These are phyloP conservation scores for Pyrenophora teres DNA, from an alignment of 2,329 filamentous ascomycete genomes.

Conservation along the genomic window DNA sequence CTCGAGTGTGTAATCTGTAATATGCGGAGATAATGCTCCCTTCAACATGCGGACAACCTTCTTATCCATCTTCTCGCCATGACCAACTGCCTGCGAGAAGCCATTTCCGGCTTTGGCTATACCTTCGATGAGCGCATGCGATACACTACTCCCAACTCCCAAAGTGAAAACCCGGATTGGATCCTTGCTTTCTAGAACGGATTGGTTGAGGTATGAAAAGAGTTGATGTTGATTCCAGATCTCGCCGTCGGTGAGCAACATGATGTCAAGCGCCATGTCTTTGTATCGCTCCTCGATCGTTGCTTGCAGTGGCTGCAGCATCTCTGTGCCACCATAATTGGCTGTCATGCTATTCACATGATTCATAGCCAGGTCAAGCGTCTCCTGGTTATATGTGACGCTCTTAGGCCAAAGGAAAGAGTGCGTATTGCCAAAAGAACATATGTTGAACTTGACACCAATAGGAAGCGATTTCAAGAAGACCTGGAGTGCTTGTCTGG, in stretches of 20 bases:
- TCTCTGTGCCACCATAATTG: conserved; percentile 60
- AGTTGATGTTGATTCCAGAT: conserved; percentile 57
- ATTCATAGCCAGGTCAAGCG: conserved; percentile 50
- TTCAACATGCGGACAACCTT: conserved; percentile 77
- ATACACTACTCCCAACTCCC: conserved; percentile 61
- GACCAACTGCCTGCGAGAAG: conserved; percentile 64
- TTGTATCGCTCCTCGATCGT: conserved; percentile 54
- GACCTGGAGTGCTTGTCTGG: conserved; percentile 62
- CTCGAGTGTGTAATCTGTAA: conserved; percentile 67
- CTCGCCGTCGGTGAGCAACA: conserved; percentile 62
- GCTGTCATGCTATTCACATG: conserved; percentile 53
- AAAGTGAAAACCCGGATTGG: conserved; percentile 62
- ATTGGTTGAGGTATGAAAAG: conserved; percentile 55
- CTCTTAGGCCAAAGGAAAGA: conserved; percentile 57
- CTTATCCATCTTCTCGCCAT: conserved; percentile 68
- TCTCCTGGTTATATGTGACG: conserved; percentile 52
- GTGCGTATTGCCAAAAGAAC: conserved; percentile 63
- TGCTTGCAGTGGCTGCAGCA: conserved; percentile 54
- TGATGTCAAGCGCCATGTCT: conserved; percentile 57
- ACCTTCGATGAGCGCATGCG: conserved; percentile 63
- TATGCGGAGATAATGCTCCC: conserved; percentile 68
- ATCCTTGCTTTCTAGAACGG: conserved; percentile 48
- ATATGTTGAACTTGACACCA: conserved; percentile 71
- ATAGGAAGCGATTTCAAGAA: conserved; percentile 70
- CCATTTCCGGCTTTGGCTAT: conserved; percentile 63